Evolutionary conservation across 1,139 yeast genomes (phyloP), one percentile per base, ranked within the genome.

Genomic region (Blastobotrys proliferans): DNA sequence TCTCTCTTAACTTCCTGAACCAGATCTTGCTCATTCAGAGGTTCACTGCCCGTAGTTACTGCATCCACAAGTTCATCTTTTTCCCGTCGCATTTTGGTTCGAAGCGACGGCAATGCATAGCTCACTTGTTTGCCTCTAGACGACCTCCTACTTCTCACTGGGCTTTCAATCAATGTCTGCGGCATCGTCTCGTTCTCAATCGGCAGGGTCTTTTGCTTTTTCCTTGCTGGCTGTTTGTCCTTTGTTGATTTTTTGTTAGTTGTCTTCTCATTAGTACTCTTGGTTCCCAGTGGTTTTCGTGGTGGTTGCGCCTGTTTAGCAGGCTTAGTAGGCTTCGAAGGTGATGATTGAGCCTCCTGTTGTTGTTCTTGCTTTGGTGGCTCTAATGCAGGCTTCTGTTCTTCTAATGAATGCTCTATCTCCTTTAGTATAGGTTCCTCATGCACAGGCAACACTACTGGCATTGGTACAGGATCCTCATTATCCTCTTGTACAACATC

Each of bases 21-120:
- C 35, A 38, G 22, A 28, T 19, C 16, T 14, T 14, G n/a, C 5
- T 11, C 36, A 10, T 4, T 32, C 20, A n/a, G n/a, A n/a, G n/a
- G n/a, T n/a, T n/a, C n/a, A n/a, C n/a, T n/a, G n/a, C n/a, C n/a
- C n/a, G n/a, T n/a, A n/a, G n/a, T 16, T 6, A 62, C 56, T 2
- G 88, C 88, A 58, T 79, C 83, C 8, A 75, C 75, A 37, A 81
- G 65, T 50, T 72, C 70, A 28, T 69, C 82, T 0, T 82, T 72
- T 31, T 81, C 79, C 51, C 95, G 69, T 56, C 95, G 73, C 80
- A 83, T 73, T 55, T 84, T 85, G 13, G 74, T 76, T 29, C 82
- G 69, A 43, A 83, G 60, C 0, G 90, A 78, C 0, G 92, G 86
- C 26, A 81, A 72, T 13, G 79, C 79, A 56, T 85, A 86, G 57